Base-by-base conservation (phyloP, 2,329 filamentous ascomycete genomes). In the Septoria petroselini region DNA sequence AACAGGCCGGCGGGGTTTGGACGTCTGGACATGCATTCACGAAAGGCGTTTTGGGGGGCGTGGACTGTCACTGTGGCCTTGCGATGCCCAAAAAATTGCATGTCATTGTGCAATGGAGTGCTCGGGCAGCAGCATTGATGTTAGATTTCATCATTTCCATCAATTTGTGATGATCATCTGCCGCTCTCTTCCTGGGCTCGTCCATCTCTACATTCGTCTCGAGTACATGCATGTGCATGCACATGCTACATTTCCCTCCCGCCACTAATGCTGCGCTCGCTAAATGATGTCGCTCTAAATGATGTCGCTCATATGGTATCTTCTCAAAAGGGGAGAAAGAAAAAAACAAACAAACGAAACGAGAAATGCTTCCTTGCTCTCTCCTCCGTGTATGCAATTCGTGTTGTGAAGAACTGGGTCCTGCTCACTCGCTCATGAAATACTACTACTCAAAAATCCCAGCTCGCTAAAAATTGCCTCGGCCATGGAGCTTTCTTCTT, bases 401-500 rank as follows among this genome's bases (percentile, higher is more conserved):
- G 12, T n/a, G n/a, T n/a, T n/a, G n/a, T n/a, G n/a, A n/a, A n/a
- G n/a, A n/a, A n/a, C n/a, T n/a, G n/a, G n/a, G n/a, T n/a, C n/a
- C n/a, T n/a, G n/a, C n/a, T n/a, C n/a, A n/a, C 5, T 12, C n/a
- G 12, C 14, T 46, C 33, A 46, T 14, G 33, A 34, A 19, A 66
- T 65, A 39, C 55, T 61, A 5, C 48, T 45, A 4, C 60, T 58
- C 37, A 65, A 51, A 50, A 62, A 67, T 8, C 62, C 62, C 30
- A 67, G 53, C 51, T 67, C 65, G 45, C 50, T 55, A 50, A 65
- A 64, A 21, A 66, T 62, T 5, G 58, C 57, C 9, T 65, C 59
- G 7, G 54, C 53, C 44, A 65, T 51, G 37, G 56, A 58, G 12
- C 29, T 38, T 21, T 47, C 52, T 30, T 54, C 48, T 37, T 50